Evolutionary conservation across 148 eudicot genomes (phyloP).

Genomic region (Bassia scoparia): DNA sequence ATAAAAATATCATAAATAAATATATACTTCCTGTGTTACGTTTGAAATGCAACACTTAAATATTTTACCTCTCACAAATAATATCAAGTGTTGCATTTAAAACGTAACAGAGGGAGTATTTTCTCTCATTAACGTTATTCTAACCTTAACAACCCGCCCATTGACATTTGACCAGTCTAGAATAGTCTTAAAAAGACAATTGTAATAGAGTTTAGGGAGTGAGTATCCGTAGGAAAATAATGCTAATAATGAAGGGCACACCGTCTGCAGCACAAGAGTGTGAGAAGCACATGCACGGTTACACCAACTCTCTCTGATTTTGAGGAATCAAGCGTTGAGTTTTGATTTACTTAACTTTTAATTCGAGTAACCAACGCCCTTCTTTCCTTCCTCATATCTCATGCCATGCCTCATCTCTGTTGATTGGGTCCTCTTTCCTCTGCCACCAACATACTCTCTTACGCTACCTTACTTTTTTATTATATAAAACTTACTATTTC

Average conservation of each 20-base stretch:
- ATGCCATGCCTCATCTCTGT: constrained; percentile 4
- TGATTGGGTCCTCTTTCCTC: neutral
- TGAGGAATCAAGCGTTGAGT: constrained; percentile 5
- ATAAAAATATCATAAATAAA: too few relatives aligned
- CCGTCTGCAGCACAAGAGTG: constrained; percentile 11
- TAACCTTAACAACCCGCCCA: too few relatives aligned
- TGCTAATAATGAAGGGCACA: neutral
- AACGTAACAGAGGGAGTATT: too few relatives aligned
- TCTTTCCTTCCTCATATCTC: neutral
- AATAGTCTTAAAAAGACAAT: too few relatives aligned
- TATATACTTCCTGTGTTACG: too few relatives aligned
- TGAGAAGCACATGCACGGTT: constrained; percentile 34
- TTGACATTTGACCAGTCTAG: too few relatives aligned
- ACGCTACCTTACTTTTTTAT: constrained; percentile 7
- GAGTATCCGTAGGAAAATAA: neutral
- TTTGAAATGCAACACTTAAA: too few relatives aligned
- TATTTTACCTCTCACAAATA: too few relatives aligned
- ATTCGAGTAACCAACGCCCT: neutral
- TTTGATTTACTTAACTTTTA: too few relatives aligned
- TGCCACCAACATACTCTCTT: constrained; percentile 8
- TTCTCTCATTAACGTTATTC: too few relatives aligned
- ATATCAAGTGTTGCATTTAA: too few relatives aligned
- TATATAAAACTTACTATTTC: neutral
- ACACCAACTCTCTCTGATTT: constrained; percentile 24
- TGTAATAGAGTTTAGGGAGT: too few relatives aligned